A percentile compares a stretch with the other conserved stretches of the same genome.
phyloP scores from a whole-genome alignment of 208 protist species.

The Leishmania amazonensis region DNA sequence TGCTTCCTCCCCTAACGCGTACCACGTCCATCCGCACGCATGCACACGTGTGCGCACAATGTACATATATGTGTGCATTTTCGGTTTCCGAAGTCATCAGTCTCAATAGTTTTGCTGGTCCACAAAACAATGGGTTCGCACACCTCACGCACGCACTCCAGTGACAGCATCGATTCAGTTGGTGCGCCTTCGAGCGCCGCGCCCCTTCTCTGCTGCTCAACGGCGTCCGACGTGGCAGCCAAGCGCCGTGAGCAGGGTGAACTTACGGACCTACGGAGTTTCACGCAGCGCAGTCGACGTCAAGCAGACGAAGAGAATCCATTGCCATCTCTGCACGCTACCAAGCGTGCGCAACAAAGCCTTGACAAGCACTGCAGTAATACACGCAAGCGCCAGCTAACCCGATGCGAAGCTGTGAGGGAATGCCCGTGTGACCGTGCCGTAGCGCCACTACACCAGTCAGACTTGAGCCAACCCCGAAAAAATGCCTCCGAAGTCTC shows the following conservation, averaged over 20 bases:
- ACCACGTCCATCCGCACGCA: background rate
- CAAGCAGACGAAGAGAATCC: background rate
- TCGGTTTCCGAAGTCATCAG: background rate
- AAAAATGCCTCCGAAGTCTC: background rate
- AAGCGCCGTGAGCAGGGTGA: background rate
- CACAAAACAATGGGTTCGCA: background rate
- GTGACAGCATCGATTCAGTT: background rate
- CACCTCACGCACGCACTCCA: background rate
- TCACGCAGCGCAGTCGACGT: background rate
- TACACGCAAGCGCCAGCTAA: background rate
- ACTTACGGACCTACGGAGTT: background rate
- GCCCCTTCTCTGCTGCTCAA: conserved; percentile 2
- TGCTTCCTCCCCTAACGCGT: background rate
- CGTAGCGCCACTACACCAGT: background rate
- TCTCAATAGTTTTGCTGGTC: background rate
- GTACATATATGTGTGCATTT: too few species aligned
- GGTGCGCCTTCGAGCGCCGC: background rate
- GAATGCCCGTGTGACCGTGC: background rate
- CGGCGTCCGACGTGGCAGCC: background rate
- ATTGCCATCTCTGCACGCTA: background rate
- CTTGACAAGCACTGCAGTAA: background rate
- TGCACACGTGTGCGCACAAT: background rate
- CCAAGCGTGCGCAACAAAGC: background rate
- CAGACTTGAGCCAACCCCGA: background rate
- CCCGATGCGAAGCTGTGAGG: background rate